Conservation (phyloP, 495 filamentous ascomycete species). For the Penicillium tannophilum region DNA sequence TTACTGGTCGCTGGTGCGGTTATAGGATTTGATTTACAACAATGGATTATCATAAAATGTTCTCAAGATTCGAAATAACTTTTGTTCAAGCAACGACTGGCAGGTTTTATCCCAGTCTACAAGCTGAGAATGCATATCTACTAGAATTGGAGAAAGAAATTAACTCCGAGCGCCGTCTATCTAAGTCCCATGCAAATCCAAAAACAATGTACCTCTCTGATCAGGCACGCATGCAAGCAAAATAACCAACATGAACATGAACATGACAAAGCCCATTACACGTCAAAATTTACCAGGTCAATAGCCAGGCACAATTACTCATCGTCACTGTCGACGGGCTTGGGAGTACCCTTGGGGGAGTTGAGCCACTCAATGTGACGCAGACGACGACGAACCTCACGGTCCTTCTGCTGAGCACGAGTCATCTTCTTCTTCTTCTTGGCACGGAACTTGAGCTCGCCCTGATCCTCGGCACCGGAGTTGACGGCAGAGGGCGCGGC, state of each 20-base stretch:
- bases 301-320: conserved; percentile 41
- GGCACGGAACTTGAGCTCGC: conserved; percentile 85
- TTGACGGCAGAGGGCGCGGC: conserved; percentile 75
- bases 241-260: conserved; percentile 20
- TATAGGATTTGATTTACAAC: background rate
- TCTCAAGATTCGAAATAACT: conserved; percentile 7
- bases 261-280: conserved; percentile 23
- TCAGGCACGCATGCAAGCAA: conserved; percentile 25
- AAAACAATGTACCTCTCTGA: conserved; percentile 10
- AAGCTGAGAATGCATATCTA: conserved; percentile 25
- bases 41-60: background rate
- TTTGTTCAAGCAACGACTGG: conserved; percentile 12
- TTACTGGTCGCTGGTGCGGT: background rate
- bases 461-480: conserved; percentile 77
- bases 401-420: conserved; percentile 90
- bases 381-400: conserved; percentile 81
- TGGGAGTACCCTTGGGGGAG: conserved; percentile 73
- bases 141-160: conserved; percentile 8
- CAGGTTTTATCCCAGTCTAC: background rate
- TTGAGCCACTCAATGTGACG: conserved; percentile 85
- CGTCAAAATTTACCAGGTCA: conserved; percentile 22
- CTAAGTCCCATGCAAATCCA: conserved; percentile 28
- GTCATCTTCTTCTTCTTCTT: conserved; percentile 99
- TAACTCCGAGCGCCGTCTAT: conserved; percentile 32
- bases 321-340: conserved; percentile 77